Evolutionary conservation across 352 stramenopile genomes (phyloP), one percentile per base, ranked within the genome.

Genomic region (Pythium biforme): DNA sequence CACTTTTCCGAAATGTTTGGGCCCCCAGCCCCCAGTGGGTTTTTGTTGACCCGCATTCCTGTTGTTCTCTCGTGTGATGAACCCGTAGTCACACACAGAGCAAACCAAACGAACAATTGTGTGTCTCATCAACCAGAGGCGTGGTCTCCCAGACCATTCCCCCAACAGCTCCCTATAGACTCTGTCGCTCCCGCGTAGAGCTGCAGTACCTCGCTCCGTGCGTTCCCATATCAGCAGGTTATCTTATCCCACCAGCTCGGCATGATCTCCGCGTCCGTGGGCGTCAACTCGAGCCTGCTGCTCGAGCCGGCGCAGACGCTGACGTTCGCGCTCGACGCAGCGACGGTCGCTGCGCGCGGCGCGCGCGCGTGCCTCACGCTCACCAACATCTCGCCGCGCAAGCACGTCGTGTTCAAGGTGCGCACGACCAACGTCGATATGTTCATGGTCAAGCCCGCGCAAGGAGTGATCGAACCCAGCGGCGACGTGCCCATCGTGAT

Each of bases 211-310:
- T n/a, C n/a, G n/a, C n/a, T n/a, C n/a, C n/a, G n/a, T n/a, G n/a
- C n/a, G n/a, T n/a, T n/a, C n/a, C n/a, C n/a, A n/a, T n/a, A n/a
- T n/a, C n/a, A n/a, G n/a, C n/a, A n/a, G n/a, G n/a, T n/a, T n/a
- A n/a, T n/a, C n/a, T n/a, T n/a, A n/a, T n/a, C n/a, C n/a, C n/a
- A n/a, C n/a, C n/a, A n/a, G n/a, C n/a, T n/a, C n/a, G n/a, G n/a
- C n/a, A 89, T 89, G 80, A 90, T 91, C 76, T 83, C 78, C 2
- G 84, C 84, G 43, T 81, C 77, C 29, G 81, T 94, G 33, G 76
- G 72, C 52, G 73, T 81, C 25, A 87, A 79, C 74, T 94, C 82
- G 54, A 91, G 76, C 56, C 62, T 94, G 47, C 59, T 94, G 65
- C 62, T 94, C 29, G 82, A 90, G 62, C 85, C 85, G 5, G 77